These are phyloP conservation scores for Hypsizygus marmoreus DNA, from an alignment of 768 basidiomycete species.

Conservation along the genomic window DNA sequence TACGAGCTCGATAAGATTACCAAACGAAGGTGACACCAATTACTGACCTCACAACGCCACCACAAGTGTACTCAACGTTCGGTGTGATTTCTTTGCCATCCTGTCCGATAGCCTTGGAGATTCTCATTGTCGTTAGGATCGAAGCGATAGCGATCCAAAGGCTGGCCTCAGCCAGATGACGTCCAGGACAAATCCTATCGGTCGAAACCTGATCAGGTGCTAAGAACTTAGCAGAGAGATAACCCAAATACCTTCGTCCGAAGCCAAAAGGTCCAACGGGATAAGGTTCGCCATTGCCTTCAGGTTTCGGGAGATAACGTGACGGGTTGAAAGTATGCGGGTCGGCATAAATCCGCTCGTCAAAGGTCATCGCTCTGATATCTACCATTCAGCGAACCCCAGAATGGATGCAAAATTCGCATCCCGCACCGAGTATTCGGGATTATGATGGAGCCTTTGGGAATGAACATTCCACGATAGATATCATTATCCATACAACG, in stretches of 20 bases:
- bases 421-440: slow-evolving; percentile 19
- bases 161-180: slow-evolving; percentile 41
- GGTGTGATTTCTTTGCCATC: slow-evolving; percentile 36
- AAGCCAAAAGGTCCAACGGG: slow-evolving; percentile 22
- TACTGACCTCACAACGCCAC: slow-evolving; percentile 29
- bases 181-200: slow-evolving; percentile 39
- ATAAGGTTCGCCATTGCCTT: slow-evolving; percentile 14
- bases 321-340: slow-evolving; percentile 43
- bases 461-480: slow-evolving; percentile 39
- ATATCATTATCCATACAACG: slow-evolving; percentile 30
- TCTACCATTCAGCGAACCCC: not conserved
- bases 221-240: no score
- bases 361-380: slow-evolving; percentile 40
- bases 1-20: not conserved
- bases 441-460: slow-evolving; percentile 30
- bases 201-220: not conserved
- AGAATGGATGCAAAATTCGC: not conserved
- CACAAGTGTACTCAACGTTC: slow-evolving; percentile 31
- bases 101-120: slow-evolving; percentile 32
- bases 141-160: slow-evolving; percentile 26
- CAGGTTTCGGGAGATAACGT: slow-evolving; percentile 34
- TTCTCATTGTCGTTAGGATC: slow-evolving; percentile 29
- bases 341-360: slow-evolving; percentile 36
- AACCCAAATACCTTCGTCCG: slow-evolving; percentile 8
- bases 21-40: not conserved